A percentile compares a stretch with the other conserved stretches of the same genome.
Conservation (phyloP, 352 stramenopile species). For the Globisporangium paroecandrum region DNA sequence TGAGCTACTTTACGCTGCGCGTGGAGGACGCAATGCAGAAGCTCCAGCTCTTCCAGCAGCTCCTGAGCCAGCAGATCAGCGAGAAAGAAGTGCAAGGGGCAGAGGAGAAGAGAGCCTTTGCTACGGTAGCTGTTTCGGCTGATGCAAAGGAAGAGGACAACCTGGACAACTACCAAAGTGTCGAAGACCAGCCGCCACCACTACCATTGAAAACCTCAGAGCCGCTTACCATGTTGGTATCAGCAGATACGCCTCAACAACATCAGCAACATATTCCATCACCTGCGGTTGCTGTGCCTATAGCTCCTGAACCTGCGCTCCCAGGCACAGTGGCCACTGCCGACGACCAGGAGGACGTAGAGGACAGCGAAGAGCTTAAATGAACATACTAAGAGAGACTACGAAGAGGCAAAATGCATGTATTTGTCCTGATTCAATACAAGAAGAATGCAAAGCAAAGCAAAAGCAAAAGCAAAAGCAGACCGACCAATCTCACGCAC, state of each 20-base stretch:
- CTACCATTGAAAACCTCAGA: not conserved
- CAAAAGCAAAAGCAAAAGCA: not conserved
- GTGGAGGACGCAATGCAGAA: constrained; percentile 32
- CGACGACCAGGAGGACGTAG: constrained; percentile 10
- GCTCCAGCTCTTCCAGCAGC: constrained; percentile 34
- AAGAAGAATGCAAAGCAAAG: not conserved
- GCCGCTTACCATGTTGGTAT: not conserved
- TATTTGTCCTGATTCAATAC: not conserved
- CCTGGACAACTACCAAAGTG: not conserved
- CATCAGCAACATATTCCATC: not conserved
- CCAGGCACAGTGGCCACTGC: constrained; percentile 22
- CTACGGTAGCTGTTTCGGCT: not conserved
- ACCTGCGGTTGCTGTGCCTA: not conserved
- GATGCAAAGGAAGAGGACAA: not conserved
- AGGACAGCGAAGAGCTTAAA: not conserved
- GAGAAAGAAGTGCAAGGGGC: constrained; percentile 7
- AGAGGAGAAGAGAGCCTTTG: not conserved
- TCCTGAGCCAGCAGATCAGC: constrained; percentile 34
- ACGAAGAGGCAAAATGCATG: constrained; percentile 9
- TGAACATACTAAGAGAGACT: constrained; percentile 7
- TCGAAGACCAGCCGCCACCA: not conserved
- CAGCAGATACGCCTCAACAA: not conserved
- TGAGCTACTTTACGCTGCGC: constrained; percentile 30
- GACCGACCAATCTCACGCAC: not conserved
- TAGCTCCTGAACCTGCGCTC: constrained; percentile 4